Evolutionary conservation across 1,139 yeast genomes (phyloP).

Genomic region (Diutina rugosa): DNA sequence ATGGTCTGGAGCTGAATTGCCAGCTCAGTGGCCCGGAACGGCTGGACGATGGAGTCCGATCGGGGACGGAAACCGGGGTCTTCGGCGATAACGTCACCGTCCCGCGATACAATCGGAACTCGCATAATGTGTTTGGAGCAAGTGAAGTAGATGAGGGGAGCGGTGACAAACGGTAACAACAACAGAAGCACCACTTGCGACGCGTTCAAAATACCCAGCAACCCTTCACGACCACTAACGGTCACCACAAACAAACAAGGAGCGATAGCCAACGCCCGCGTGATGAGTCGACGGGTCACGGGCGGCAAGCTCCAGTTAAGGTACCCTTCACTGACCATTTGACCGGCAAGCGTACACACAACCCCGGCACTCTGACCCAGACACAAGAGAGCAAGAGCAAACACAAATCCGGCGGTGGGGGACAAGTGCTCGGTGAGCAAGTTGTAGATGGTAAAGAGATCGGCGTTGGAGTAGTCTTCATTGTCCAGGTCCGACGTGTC

Average conservation of each 20-base stretch:
- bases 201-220: constrained; percentile 53
- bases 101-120: not conserved
- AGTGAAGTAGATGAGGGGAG: constrained; percentile 69
- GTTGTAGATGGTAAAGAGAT: constrained; percentile 55
- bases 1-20: constrained; percentile 31
- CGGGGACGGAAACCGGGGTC: not conserved
- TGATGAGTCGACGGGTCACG: constrained; percentile 62
- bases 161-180: constrained; percentile 60
- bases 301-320: constrained; percentile 64
- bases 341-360: constrained; percentile 82
- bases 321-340: constrained; percentile 75
- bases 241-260: constrained; percentile 59
- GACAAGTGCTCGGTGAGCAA: constrained; percentile 44
- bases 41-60: constrained; percentile 2
- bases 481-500: not conserved
- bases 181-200: constrained; percentile 68
- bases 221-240: constrained; percentile 52
- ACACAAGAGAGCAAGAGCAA: constrained; percentile 61
- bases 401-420: constrained; percentile 64
- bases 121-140: constrained; percentile 51
- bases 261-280: constrained; percentile 57
- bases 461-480: constrained; percentile 36
- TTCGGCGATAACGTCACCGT: not conserved
- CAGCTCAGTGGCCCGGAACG: constrained; percentile 24
- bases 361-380: constrained; percentile 80